Percentiles rank a stretch among this genome's conserved stretches.
Conservation (phyloP, 345 rosid genomes). For the Murraya paniculata region DNA sequence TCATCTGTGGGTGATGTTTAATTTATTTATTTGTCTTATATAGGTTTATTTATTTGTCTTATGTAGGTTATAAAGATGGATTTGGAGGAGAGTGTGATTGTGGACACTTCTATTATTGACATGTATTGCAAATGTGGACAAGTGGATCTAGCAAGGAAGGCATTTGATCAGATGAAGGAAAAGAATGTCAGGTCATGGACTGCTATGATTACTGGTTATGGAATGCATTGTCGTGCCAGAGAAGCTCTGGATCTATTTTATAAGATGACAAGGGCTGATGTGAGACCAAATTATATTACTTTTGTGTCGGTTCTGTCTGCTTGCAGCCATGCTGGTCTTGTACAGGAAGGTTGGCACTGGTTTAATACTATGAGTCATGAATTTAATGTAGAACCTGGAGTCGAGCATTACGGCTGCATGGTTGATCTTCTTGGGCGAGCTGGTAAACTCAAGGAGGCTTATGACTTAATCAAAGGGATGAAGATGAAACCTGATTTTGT, state of each 20-base stretch:
- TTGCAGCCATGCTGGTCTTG: constrained; percentile 82
- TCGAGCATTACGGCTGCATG: constrained; percentile 90
- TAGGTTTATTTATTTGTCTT: constrained; percentile 41
- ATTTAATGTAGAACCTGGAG: constrained; percentile 64
- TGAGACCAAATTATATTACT: constrained; percentile 75
- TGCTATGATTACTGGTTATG: constrained; percentile 82
- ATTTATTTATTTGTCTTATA: constrained; percentile 9
- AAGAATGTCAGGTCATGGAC: constrained; percentile 90
- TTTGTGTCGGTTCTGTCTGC: constrained; percentile 76
- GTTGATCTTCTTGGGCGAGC: constrained; percentile 91
- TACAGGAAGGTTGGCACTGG: constrained; percentile 79
- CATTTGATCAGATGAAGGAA: constrained; percentile 55
- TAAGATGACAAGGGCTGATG: constrained; percentile 55
- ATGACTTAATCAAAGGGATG: constrained; percentile 66
- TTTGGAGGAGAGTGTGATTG: constrained; percentile 54
- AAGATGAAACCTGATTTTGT: constrained; percentile 75
- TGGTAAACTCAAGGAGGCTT: constrained; percentile 64
- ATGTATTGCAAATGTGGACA: constrained; percentile 93
- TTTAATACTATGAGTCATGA: constrained; percentile 57
- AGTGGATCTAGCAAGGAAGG: constrained; percentile 63
- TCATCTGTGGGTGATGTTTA: not conserved
- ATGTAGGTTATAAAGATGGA: constrained; percentile 74
- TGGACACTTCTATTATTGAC: constrained; percentile 72
- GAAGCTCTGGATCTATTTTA: constrained; percentile 74
- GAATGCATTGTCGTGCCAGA: constrained; percentile 73